These are phyloP conservation scores for Phaeotremella fagi DNA, from an alignment of 768 basidiomycete genomes.

Conservation along the genomic window DNA sequence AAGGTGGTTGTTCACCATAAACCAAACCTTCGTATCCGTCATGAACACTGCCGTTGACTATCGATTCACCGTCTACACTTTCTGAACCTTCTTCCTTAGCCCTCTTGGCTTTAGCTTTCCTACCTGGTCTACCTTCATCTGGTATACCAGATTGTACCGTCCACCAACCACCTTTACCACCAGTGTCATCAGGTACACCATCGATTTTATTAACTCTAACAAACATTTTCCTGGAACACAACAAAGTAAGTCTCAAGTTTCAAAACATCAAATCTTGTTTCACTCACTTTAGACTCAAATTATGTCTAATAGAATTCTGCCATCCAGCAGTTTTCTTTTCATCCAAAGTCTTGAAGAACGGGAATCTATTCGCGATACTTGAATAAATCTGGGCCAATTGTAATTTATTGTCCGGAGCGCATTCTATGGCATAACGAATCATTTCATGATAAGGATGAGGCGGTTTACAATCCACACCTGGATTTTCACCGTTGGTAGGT, in stretches of 20 bases:
- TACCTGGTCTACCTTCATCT: constrained; percentile 38
- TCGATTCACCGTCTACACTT: neutral
- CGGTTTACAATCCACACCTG: constrained; percentile 41
- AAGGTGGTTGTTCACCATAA: no score
- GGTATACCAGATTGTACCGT: constrained; percentile 40
- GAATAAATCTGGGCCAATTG: constrained; percentile 37
- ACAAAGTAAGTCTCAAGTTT: constrained; percentile 26
- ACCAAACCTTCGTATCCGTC: no score
- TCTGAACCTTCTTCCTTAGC: neutral
- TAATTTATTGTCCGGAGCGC: constrained; percentile 24
- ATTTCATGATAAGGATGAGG: constrained; percentile 42
- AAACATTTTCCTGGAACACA: constrained; percentile 37
- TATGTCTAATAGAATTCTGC: constrained; percentile 50
- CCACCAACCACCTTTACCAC: constrained; percentile 49
- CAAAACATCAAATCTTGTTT: neutral
- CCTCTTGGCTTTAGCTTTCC: constrained; percentile 34
- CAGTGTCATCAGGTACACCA: constrained; percentile 38
- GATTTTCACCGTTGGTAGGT: constrained; percentile 30
- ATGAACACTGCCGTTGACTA: no score
- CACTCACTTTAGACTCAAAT: constrained; percentile 46
- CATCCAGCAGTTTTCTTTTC: constrained; percentile 44
- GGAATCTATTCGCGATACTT: constrained; percentile 38
- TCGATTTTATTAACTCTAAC: constrained; percentile 43
- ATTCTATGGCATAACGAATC: constrained; percentile 39
- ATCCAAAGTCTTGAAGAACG: constrained; percentile 40